Conservation (phyloP, 2,329 filamentous ascomycete species). For the Xenosphaeropsis pyriputrescens region DNA sequence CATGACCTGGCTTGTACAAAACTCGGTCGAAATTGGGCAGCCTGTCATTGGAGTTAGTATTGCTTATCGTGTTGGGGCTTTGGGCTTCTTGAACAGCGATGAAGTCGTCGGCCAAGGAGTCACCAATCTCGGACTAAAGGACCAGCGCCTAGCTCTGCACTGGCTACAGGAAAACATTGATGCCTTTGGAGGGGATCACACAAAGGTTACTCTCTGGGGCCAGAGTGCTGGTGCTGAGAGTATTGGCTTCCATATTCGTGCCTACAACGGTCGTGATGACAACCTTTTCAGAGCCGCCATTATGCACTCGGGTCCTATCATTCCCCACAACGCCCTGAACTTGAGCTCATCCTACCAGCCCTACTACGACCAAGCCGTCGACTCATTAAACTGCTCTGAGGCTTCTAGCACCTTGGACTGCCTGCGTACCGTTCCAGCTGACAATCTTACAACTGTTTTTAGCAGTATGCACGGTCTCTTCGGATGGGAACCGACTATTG, state of each 20-base stretch:
- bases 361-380: constrained; percentile 19
- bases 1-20: constrained; percentile 13
- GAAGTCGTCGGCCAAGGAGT: constrained; percentile 22
- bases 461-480: constrained; percentile 8
- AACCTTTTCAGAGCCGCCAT: constrained; percentile 34
- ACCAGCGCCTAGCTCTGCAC: constrained; percentile 25
- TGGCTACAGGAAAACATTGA: constrained; percentile 29
- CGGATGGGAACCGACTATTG: constrained; percentile 11
- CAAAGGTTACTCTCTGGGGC: constrained; percentile 32
- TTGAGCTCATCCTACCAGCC: constrained; percentile 15
- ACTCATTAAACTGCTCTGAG: constrained; percentile 15
- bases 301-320: constrained; percentile 27
- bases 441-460: constrained; percentile 17
- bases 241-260: constrained; percentile 19
- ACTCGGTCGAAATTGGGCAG: constrained; percentile 24
- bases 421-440: constrained; percentile 15
- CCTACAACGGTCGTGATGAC: neutral
- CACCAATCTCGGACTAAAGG: constrained; percentile 28
- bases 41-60: constrained; percentile 29
- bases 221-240: constrained; percentile 24
- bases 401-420: too few species aligned
- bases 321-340: neutral
- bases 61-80: constrained; percentile 28
- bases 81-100: constrained; percentile 28
- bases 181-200: constrained; percentile 25